These are phyloP conservation scores for Barbarea vulgaris DNA, from an alignment of 345 rosid genomes.

Conservation along the genomic window DNA sequence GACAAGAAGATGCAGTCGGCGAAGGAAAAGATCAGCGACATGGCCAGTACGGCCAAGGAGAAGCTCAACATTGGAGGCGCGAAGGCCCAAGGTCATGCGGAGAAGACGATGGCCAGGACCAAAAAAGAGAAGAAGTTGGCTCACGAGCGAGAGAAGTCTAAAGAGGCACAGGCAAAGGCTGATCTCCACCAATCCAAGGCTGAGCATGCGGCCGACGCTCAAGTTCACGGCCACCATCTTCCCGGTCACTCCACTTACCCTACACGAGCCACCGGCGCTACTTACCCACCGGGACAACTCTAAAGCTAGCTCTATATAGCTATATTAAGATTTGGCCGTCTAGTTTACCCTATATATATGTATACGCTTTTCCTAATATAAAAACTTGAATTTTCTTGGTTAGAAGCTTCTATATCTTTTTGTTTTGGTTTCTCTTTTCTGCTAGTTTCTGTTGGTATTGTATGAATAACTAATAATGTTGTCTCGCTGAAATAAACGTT, in stretches of 20 bases:
- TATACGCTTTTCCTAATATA: neutral
- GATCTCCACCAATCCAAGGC: constrained; percentile 72
- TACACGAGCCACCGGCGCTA: constrained; percentile 23
- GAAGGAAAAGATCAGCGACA: constrained; percentile 59
- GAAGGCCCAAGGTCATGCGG: constrained; percentile 60
- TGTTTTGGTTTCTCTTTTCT: neutral
- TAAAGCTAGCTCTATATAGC: constrained; percentile 10
- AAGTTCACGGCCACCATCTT: constrained; percentile 41
- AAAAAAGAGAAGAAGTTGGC: constrained; percentile 62
- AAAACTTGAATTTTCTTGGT: neutral
- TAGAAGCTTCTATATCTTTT: neutral
- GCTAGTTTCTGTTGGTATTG: neutral
- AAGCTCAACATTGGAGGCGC: constrained; percentile 53
- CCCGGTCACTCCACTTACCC: constrained; percentile 42
- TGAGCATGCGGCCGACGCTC: constrained; percentile 49
- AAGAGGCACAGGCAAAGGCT: constrained; percentile 71
- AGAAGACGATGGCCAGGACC: constrained; percentile 57
- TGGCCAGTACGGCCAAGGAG: constrained; percentile 70
- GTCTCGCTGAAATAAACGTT: neutral
- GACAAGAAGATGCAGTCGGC: constrained; percentile 57
- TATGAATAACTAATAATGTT: neutral
- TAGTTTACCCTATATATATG: neutral
- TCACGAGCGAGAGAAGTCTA: constrained; percentile 56
- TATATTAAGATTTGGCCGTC: neutral
- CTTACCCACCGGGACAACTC: constrained; percentile 37